Evolutionary conservation across 1,139 yeast species (phyloP).

Genomic region (Geotrichum macrosporum): DNA sequence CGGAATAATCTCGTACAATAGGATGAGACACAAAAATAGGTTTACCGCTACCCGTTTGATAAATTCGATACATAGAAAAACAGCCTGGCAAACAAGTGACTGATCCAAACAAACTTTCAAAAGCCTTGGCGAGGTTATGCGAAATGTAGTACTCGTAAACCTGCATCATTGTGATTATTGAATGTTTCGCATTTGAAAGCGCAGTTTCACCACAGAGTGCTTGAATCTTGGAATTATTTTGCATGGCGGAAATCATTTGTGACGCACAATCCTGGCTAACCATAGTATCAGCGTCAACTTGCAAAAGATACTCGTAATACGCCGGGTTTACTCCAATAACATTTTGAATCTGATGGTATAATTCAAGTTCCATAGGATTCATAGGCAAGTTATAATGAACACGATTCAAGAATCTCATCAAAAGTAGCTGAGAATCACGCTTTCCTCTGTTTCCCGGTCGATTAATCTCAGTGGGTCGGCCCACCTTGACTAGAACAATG

Average conservation of each 20-base stretch:
- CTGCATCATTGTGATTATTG: slow-evolving; percentile 44
- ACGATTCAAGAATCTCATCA: slow-evolving; percentile 43
- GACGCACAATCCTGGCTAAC: slow-evolving; percentile 39
- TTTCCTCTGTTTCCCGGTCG: slow-evolving; percentile 45
- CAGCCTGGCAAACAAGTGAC: slow-evolving; percentile 46
- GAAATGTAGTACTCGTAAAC: slow-evolving; percentile 45
- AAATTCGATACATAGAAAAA: slow-evolving; percentile 41
- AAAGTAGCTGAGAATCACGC: slow-evolving; percentile 43
- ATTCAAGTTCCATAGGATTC: slow-evolving; percentile 43
- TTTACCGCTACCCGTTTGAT: slow-evolving; percentile 38
- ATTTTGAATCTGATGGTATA: slow-evolving; percentile 43
- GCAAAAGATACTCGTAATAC: slow-evolving; percentile 42
- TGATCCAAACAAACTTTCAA: slow-evolving; percentile 42
- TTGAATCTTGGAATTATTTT: slow-evolving; percentile 38
- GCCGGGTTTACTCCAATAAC: slow-evolving; percentile 44
- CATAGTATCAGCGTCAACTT: slow-evolving; percentile 45
- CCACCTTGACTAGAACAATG: slow-evolving; percentile 43
- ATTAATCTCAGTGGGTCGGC: slow-evolving; percentile 41
- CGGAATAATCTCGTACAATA: slow-evolving; percentile 39
- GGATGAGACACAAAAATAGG: slow-evolving; percentile 42
- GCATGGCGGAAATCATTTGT: slow-evolving; percentile 39
- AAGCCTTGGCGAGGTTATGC: slow-evolving; percentile 43
- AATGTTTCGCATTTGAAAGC: slow-evolving; percentile 39
- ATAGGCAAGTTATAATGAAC: slow-evolving; percentile 43
- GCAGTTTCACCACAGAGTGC: slow-evolving; percentile 45